Evolutionary conservation across 768 basidiomycete genomes (phyloP).

Genomic region (Lepiota brunneoincarnata): DNA sequence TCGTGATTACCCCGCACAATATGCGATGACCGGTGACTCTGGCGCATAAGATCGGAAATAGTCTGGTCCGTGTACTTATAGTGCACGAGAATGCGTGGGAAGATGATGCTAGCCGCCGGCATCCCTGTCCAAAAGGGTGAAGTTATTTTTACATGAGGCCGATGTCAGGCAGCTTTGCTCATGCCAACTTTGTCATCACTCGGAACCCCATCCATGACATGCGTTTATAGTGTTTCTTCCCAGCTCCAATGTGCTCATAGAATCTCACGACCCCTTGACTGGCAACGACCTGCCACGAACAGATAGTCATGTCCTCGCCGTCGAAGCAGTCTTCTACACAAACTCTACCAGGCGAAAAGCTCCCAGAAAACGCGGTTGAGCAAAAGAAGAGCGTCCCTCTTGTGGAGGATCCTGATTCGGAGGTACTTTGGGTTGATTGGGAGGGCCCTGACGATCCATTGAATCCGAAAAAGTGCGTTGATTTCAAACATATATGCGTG

Average conservation of each 20-base stretch:
- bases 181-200: not conserved
- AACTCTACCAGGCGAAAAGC: slow-evolving; percentile 7
- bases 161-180: not conserved
- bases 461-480: slow-evolving; percentile 56
- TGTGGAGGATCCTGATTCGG: slow-evolving; percentile 1
- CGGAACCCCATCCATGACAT: too few relatives aligned
- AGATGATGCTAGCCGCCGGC: too few relatives aligned
- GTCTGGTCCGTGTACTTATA: too few relatives aligned
- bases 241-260: too few relatives aligned
- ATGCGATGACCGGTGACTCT: too few relatives aligned
- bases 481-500: not conserved
- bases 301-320: not conserved
- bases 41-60: too few relatives aligned
- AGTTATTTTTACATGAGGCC: not conserved
- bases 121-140: not conserved
- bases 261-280: too few relatives aligned
- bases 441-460: slow-evolving; percentile 56
- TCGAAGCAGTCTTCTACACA: not conserved
- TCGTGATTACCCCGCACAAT: too few relatives aligned
- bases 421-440: slow-evolving; percentile 51
- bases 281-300: too few relatives aligned
- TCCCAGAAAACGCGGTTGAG: not conserved
- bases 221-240: too few relatives aligned
- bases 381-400: not conserved
- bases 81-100: too few relatives aligned